Conservation (phyloP, 176 grass and related monocot species). For the Oryza meridionalis region DNA sequence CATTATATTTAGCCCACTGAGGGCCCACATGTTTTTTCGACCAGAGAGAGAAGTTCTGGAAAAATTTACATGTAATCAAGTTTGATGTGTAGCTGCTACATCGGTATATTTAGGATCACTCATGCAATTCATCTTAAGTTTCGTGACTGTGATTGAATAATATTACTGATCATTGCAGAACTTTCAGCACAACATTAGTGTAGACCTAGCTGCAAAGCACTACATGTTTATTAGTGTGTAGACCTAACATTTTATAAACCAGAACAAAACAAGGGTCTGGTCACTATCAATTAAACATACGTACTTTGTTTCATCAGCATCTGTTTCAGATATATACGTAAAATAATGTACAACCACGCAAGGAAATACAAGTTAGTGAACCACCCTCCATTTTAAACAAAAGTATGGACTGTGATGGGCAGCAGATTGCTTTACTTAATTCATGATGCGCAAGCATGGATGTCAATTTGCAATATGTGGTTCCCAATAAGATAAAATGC, state of each 20-base stretch:
- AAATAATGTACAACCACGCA: background rate
- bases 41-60: background rate
- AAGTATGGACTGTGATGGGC: background rate
- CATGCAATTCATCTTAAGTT: background rate
- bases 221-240: background rate
- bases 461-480: background rate
- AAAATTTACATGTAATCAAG: background rate
- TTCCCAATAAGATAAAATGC: constrained; percentile 8
- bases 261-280: background rate
- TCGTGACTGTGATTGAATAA: background rate
- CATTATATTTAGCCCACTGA: background rate
- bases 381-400: background rate
- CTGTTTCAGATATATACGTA: background rate
- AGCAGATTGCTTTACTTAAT: background rate
- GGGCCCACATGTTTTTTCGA: background rate
- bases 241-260: constrained; percentile 7
- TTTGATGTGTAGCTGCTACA: too few species aligned
- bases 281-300: background rate
- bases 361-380: background rate
- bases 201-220: background rate
- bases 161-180: background rate
- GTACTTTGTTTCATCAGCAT: background rate
- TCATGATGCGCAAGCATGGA: background rate
- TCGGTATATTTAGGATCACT: background rate
- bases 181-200: background rate